Evolutionary conservation across 1,139 yeast species (phyloP).

Genomic region (Suhomyces taliae): DNA sequence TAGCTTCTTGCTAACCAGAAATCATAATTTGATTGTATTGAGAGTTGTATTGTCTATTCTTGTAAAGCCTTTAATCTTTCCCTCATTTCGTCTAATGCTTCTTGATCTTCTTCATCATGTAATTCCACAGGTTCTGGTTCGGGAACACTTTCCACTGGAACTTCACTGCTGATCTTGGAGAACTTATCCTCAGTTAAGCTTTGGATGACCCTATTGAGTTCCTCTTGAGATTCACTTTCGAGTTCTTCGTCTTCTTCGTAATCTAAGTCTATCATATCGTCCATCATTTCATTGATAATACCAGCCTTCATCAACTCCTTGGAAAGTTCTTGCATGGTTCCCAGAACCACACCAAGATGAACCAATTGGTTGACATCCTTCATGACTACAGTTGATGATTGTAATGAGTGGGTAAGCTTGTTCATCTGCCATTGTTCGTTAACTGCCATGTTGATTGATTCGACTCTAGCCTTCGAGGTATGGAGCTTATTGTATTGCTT

Average conservation of each 20-base stretch:
- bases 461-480: slow-evolving; percentile 81
- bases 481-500: slow-evolving; percentile 75
- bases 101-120: slow-evolving; percentile 67
- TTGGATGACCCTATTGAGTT: slow-evolving; percentile 52
- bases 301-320: slow-evolving; percentile 91
- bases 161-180: slow-evolving; percentile 42
- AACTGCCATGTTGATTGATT: slow-evolving; percentile 82
- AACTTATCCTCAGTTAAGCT: slow-evolving; percentile 46
- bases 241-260: slow-evolving; percentile 60
- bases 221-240: slow-evolving; percentile 71
- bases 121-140: slow-evolving; percentile 16
- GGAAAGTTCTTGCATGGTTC: slow-evolving; percentile 83
- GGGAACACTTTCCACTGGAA: slow-evolving; percentile 35
- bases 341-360: slow-evolving; percentile 74
- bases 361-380: slow-evolving; percentile 82
- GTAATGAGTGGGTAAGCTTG: slow-evolving; percentile 80
- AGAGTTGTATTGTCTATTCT: slow-evolving; percentile 34
- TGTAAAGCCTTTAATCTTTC: slow-evolving; percentile 86
- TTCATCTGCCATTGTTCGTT: slow-evolving; percentile 90
- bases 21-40: too few species aligned
- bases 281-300: slow-evolving; percentile 92
- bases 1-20: too few species aligned
- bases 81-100: slow-evolving; percentile 80
- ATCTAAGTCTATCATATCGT: slow-evolving; percentile 77
- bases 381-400: slow-evolving; percentile 79